Evolutionary conservation across 306 rosid genomes (phyloP).

Genomic region (Gillenia trifoliata): DNA sequence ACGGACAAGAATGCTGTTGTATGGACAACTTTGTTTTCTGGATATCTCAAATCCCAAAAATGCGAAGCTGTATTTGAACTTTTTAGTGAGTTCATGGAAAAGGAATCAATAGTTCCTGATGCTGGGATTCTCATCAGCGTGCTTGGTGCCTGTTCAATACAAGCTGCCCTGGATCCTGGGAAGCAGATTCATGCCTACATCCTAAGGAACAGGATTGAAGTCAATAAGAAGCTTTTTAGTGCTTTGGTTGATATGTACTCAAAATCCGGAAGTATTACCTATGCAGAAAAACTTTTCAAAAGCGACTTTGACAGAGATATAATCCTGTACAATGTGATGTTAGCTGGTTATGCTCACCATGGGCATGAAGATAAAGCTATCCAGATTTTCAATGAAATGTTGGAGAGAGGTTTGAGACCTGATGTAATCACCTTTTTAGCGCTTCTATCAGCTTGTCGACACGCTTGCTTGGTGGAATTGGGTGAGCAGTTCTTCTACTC

Average conservation of each 20-base stretch:
- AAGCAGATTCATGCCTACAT: constrained; percentile 67
- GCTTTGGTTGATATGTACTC: constrained; percentile 82
- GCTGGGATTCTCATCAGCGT: constrained; percentile 41
- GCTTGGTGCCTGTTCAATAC: constrained; percentile 65
- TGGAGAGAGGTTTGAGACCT: constrained; percentile 42
- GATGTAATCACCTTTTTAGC: constrained; percentile 68
- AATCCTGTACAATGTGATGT: constrained; percentile 61
- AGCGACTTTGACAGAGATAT: constrained; percentile 39
- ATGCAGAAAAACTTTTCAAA: constrained; percentile 47
- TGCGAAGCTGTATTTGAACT: constrained; percentile 56
- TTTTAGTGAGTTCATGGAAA: constrained; percentile 37
- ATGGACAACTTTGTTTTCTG: constrained; percentile 72
- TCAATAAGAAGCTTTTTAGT: constrained; percentile 50
- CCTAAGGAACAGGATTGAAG: constrained; percentile 38
- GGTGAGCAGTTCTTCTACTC: constrained; percentile 61
- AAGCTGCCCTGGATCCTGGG: constrained; percentile 61
- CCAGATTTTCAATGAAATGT: constrained; percentile 56
- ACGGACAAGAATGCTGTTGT: constrained; percentile 45
- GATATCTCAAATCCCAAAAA: constrained; percentile 58
- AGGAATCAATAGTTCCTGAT: constrained; percentile 40
- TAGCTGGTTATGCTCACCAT: constrained; percentile 76
- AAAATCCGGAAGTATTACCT: constrained; percentile 59
- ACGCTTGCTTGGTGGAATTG: constrained; percentile 47
- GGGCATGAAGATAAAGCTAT: constrained; percentile 55
- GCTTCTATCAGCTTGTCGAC: constrained; percentile 74